These are phyloP conservation scores for Camelina hispida DNA, from an alignment of 345 rosid species.

Conservation along the genomic window DNA sequence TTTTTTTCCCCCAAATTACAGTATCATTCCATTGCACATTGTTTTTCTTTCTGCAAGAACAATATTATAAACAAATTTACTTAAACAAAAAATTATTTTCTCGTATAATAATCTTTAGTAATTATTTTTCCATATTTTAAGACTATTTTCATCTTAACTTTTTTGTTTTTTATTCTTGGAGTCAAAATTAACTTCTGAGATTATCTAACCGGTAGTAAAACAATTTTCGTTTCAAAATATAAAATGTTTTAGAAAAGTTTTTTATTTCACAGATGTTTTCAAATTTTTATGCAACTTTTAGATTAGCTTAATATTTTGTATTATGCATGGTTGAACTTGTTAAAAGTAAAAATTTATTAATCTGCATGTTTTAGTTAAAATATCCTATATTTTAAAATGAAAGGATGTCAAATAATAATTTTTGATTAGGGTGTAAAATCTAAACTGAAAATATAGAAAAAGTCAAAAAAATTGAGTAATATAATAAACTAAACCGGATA, in stretches of 20 bases:
- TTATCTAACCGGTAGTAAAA: slow-evolving; percentile 20
- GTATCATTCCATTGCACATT: slow-evolving; percentile 6
- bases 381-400: too few relatives aligned
- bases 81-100: slow-evolving; percentile 3
- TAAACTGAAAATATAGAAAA: not conserved
- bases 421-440: not conserved
- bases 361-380: too few relatives aligned
- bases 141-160: not conserved
- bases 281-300: too few relatives aligned
- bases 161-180: not conserved
- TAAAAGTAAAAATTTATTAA: too few relatives aligned
- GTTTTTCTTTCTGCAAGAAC: slow-evolving; percentile 8
- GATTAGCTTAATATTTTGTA: too few relatives aligned
- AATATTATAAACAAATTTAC: not conserved
- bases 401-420: too few relatives aligned
- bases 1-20: not conserved
- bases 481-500: slow-evolving; percentile 9
- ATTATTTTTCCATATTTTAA: not conserved
- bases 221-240: too few relatives aligned
- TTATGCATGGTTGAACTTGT: too few relatives aligned
- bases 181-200: slow-evolving; percentile 14
- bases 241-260: too few relatives aligned
- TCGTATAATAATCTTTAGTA: not conserved
- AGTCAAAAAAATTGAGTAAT: not conserved
- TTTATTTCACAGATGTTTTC: too few relatives aligned